Evolutionary conservation across 108 stramenopile species (phyloP), one percentile per base, ranked within the genome.

Genomic region (Epithemia pelagica): DNA sequence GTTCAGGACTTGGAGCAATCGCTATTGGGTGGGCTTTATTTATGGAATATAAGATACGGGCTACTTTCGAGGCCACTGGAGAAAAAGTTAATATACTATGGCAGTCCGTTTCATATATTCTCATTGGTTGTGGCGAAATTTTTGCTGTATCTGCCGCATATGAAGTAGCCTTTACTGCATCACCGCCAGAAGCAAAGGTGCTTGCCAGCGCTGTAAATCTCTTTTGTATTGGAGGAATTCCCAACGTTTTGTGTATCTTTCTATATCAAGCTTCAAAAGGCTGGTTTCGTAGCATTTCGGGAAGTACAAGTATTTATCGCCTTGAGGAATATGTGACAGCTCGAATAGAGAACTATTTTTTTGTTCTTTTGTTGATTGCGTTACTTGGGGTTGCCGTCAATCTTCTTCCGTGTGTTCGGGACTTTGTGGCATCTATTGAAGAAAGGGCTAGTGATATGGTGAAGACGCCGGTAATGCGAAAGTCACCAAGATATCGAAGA

Each of bases 51-150:
- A 72, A 64, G 56, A 90, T 93, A 32, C 92, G 88, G 66, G 61
- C 64, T 2, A 64, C 67, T 20, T 93, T 82, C 52, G 54, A 68
- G 58, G 32, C 58, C 19, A 82, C 66, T 23, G 87, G 87, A 24
- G 75, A 78, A 66, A 62, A 74, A 58, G 68, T 93, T 10, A 87
- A 73, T 63, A 78, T 93, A 30, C 61, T 86, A 29, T 93, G 92
- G 92, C 92, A 93, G 65, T 72, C 82, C 18, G 77, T 80, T 33
- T 67, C 85, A 28, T 93, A 90, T 63, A 74, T 89, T 61, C 74
- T 93, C 53, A 88, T 93, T 75, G 92, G 92, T 3, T 73, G 69
- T 61, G 92, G 92, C 21, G 92, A 93, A 63, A 93, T 93, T 32
- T 93, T 93, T 76, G 83, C 88, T 27, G 83, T 90, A 0, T 87